Evolutionary conservation across 257 asterid species (phyloP), one percentile per base, ranked within the genome.

Genomic region (Solanum peruvianum): DNA sequence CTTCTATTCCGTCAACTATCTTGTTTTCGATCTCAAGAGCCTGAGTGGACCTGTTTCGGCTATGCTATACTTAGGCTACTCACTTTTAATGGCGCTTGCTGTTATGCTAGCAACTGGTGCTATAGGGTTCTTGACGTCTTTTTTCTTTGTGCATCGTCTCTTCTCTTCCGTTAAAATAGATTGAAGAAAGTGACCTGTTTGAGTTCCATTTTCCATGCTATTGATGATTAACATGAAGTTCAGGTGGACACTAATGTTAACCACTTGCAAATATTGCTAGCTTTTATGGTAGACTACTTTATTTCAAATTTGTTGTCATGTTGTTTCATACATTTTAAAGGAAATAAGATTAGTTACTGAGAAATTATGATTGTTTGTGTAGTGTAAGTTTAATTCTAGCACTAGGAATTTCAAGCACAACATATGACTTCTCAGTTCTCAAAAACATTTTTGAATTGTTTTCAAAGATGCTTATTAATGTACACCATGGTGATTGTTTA

Each of bases 81-180:
- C 89, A 0, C 44, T 88, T 8, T 67, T 88, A 41, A 88, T 88
- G 89, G 87, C 85, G 11, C 41, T 88, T 21, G 89, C 89, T 3
- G 37, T 88, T 12, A 84, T 88, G 89, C 73, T 88, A 44, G 89
- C 89, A 27, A 88, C 89, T 18, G 89, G 89, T 1, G 89, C 89
- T 21, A 62, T 88, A 41, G 89, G 87, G 6, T 76, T 88, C 82
- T 41, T 75, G 56, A 47, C 89, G 14, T 88, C 87, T 20, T 67
- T 88, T 58, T 12, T 88, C 23, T 88, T 88, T 21, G 87, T 88
- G 41, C 89, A 88, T 64, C 87, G 82, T 71, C 89, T 84, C 86
- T 84, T 88, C 86, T 88, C 89, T n/a, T 88, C 89, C 2, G 87
- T 88, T 23, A 88, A 88, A 33, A 76, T 84, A 31, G 89, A 84